Percentiles rank a stretch among this genome's conserved stretches.
Evolutionary conservation across 257 asterid genomes (phyloP).

Genomic region (Mentha longifolia): DNA sequence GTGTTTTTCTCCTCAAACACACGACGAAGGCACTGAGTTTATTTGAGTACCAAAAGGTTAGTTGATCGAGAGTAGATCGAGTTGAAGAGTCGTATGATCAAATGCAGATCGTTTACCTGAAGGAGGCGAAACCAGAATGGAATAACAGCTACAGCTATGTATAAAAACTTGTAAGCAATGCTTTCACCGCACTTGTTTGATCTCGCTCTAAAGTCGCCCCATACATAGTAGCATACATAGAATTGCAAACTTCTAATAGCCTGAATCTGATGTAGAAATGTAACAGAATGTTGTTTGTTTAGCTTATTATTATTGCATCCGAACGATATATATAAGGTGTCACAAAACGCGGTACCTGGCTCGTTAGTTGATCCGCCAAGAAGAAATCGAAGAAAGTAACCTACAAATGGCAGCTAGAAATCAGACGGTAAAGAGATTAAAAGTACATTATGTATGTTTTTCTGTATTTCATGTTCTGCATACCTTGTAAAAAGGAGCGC

Average conservation of each 20-base stretch:
- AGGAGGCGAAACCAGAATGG: conserved; percentile 69
- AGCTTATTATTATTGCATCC: too few relatives aligned
- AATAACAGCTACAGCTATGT: conserved; percentile 52
- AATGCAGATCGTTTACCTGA: conserved; percentile 47
- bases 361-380: conserved; percentile 87
- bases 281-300: too few relatives aligned
- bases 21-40: conserved; percentile 68
- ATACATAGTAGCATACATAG: conserved; percentile 69
- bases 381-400: conserved; percentile 72
- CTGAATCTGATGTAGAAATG: conserved; percentile 57
- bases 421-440: background rate
- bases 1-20: conserved; percentile 52
- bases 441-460: background rate
- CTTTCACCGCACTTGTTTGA: conserved; percentile 47
- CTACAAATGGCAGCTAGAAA: conserved; percentile 41
- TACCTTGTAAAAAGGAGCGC: conserved; percentile 89
- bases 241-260: conserved; percentile 73
- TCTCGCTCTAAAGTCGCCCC: conserved; percentile 65
- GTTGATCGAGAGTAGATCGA: background rate
- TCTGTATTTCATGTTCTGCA: background rate
- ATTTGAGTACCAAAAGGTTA: background rate
- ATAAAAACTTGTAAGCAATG: conserved; percentile 37
- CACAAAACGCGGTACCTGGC: conserved; percentile 59
- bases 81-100: background rate
- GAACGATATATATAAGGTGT: too few relatives aligned